Percentiles rank a stretch among this genome's conserved stretches.
Conservation (phyloP, 2,329 filamentous ascomycete genomes). For the Pyrenochaeta sp. region DNA sequence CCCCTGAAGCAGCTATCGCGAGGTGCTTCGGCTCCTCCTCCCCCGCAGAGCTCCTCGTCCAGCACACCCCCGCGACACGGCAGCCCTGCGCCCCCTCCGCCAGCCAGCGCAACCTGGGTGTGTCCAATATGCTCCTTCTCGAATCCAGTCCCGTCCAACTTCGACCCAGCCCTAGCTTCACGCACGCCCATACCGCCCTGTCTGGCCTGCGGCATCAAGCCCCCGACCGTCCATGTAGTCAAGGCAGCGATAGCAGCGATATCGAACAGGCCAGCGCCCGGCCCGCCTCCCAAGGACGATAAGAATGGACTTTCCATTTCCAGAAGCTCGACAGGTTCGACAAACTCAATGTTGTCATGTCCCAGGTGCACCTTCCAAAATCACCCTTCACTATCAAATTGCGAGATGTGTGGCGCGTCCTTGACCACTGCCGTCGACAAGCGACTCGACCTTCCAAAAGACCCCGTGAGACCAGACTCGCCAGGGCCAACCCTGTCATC, state of each 20-base stretch:
- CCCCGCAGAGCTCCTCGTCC: slow-evolving; percentile 43
- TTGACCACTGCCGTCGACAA: slow-evolving; percentile 64
- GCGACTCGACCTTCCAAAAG: slow-evolving; percentile 52
- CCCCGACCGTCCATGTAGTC: slow-evolving; percentile 79
- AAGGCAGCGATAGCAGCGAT: slow-evolving; percentile 86
- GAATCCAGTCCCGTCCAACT: slow-evolving; percentile 91
- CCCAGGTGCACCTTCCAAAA: slow-evolving; percentile 94
- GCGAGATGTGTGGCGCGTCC: slow-evolving; percentile 89
- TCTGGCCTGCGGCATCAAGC: slow-evolving; percentile 92
- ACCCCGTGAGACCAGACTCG: slow-evolving; percentile 69
- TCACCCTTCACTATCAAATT: slow-evolving; percentile 83
- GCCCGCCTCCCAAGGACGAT: slow-evolving; percentile 41
- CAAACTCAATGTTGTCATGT: slow-evolving; percentile 59
- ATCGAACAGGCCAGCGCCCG: slow-evolving; percentile 60
- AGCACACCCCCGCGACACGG: slow-evolving; percentile 45
- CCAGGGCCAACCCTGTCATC: slow-evolving; percentile 73
- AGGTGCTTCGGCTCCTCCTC: slow-evolving; percentile 54
- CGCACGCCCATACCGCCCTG: slow-evolving; percentile 86
- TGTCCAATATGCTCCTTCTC: slow-evolving; percentile 96
- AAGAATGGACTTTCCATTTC: slow-evolving; percentile 45
- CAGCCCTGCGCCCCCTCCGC: slow-evolving; percentile 56
- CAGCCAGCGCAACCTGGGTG: slow-evolving; percentile 81
- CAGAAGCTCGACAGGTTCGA: slow-evolving; percentile 14
- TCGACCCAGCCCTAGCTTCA: slow-evolving; percentile 82
- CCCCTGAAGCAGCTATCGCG: slow-evolving; percentile 72